Conservation (phyloP, 192 early-diverging fungal species). For the Coemansia sp. region DNA sequence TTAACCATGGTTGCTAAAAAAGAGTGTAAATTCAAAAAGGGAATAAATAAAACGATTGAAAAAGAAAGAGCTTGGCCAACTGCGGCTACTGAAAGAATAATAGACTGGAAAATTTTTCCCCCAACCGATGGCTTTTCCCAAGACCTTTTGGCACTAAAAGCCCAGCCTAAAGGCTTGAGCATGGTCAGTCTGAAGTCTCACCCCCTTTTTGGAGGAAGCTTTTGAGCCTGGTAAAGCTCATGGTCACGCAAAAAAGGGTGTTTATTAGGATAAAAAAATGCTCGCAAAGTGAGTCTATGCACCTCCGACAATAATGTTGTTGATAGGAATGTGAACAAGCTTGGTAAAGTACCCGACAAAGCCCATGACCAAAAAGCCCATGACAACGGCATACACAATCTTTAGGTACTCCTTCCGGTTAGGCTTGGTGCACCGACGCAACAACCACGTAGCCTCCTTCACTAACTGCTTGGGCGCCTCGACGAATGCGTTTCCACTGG, state of each 20-base stretch:
- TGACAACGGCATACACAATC: constrained; percentile 89
- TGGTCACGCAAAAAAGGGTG: background rate
- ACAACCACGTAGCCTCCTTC: constrained; percentile 88
- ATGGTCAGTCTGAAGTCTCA: background rate
- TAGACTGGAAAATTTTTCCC: constrained; percentile 13
- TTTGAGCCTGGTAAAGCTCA: background rate
- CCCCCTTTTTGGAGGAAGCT: background rate
- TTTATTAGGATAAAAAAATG: constrained; percentile 5
- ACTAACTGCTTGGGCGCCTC: constrained; percentile 89
- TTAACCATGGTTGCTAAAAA: constrained; percentile 67
- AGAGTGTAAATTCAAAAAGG: background rate
- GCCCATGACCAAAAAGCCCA: constrained; percentile 96
- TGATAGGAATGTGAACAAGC: constrained; percentile 99
- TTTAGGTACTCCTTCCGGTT: constrained; percentile 93
- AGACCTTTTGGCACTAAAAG: background rate
- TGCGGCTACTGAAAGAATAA: background rate
- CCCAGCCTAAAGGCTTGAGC: background rate
- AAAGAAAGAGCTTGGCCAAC: background rate
- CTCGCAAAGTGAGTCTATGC: constrained; percentile 16
- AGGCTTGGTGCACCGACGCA: constrained; percentile 98
- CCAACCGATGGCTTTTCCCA: background rate
- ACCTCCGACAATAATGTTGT: constrained; percentile 94
- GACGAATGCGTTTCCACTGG: constrained; percentile 57
- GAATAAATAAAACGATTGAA: constrained; percentile 3
- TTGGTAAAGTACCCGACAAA: constrained; percentile 98